Percentiles rank a stretch among this genome's conserved stretches.
Conservation (phyloP, 2,329 filamentous ascomycete species). For the Ceratocystiopsis brevicomis region DNA sequence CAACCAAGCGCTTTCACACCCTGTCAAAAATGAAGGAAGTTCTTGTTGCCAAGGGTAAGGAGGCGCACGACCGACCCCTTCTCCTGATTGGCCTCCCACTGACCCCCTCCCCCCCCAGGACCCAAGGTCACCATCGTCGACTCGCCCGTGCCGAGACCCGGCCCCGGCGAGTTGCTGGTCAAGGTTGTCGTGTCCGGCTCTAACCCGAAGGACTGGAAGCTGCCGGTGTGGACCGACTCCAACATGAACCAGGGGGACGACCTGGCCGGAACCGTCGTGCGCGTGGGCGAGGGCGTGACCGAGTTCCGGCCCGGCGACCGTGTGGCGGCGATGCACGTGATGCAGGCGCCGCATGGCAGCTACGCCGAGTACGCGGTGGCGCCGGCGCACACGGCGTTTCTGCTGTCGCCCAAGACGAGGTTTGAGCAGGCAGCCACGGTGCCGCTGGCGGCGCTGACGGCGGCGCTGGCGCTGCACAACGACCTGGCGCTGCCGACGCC, state of each 20-base stretch:
- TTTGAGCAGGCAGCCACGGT: slow-evolving; percentile 25
- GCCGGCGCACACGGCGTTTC: slow-evolving; percentile 22
- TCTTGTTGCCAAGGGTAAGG: not conserved
- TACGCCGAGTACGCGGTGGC: slow-evolving; percentile 25
- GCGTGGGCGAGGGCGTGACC: slow-evolving; percentile 32
- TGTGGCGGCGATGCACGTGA: slow-evolving; percentile 33
- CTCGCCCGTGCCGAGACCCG: slow-evolving; percentile 20
- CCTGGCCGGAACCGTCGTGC: slow-evolving; percentile 35
- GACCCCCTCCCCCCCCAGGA: slow-evolving; percentile 7
- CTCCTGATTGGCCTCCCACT: not conserved
- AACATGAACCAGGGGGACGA: slow-evolving; percentile 30
- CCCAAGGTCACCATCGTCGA: slow-evolving; percentile 20
- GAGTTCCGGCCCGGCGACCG: slow-evolving; percentile 40
- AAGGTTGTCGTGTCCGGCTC: slow-evolving; percentile 18
- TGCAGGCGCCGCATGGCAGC: slow-evolving; percentile 16
- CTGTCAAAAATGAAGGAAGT: not conserved
- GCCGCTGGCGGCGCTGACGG: slow-evolving; percentile 25
- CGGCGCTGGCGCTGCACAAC: slow-evolving; percentile 20
- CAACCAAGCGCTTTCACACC: too few species aligned
- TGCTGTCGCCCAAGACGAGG: slow-evolving; percentile 17
- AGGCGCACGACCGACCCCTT: too few species aligned
- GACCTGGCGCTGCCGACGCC: slow-evolving; percentile 21
- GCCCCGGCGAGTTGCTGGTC: slow-evolving; percentile 11
- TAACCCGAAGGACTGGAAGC: slow-evolving; percentile 30
- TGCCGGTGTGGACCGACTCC: slow-evolving; percentile 7